A percentile compares a stretch with the other conserved stretches of the same genome.
Evolutionary conservation across 345 rosid genomes (phyloP).

Genomic region (Euphorbia lathyris): DNA sequence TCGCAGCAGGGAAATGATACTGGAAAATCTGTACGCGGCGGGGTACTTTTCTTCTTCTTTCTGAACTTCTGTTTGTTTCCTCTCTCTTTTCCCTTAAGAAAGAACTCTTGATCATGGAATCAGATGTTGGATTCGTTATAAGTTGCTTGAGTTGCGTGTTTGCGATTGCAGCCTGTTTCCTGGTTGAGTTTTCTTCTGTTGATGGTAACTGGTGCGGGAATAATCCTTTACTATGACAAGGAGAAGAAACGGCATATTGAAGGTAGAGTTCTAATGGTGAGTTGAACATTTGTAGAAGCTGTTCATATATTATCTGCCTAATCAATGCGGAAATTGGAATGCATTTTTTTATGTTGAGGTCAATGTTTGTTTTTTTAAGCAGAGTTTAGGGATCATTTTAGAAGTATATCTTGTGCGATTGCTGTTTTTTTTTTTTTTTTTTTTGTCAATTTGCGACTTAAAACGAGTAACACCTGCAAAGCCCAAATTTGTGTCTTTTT

Average conservation of each 20-base stretch:
- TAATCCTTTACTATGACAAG: conserved; percentile 60
- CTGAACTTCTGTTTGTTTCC: not conserved
- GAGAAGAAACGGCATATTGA: conserved; percentile 88
- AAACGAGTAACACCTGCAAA: not conserved
- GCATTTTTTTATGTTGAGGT: not conserved
- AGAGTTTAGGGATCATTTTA: not conserved
- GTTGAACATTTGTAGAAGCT: conserved; percentile 25
- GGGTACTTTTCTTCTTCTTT: conserved; percentile 43
- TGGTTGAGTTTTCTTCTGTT: conserved; percentile 89
- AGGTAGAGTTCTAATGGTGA: conserved; percentile 94
- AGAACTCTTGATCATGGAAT: not conserved
- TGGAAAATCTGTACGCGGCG: conserved; percentile 87
- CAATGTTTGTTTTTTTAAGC: not conserved
- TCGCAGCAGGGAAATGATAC: conserved; percentile 50
- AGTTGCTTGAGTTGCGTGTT: not conserved
- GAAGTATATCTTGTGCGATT: not conserved
- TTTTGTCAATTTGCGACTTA: too few species aligned
- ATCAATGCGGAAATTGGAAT: not conserved
- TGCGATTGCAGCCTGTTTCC: conserved; percentile 66
- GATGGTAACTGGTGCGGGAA: conserved; percentile 72
- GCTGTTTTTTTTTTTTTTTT: too few species aligned
- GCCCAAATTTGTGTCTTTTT: not conserved
- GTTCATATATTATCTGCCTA: not conserved
- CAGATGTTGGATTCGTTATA: not conserved
- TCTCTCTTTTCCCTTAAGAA: not conserved